A percentile compares a stretch with the other conserved stretches of the same genome.
phyloP scores from a whole-genome alignment of 2,329 filamentous ascomycete species.

The Fusarium oxysporum region DNA sequence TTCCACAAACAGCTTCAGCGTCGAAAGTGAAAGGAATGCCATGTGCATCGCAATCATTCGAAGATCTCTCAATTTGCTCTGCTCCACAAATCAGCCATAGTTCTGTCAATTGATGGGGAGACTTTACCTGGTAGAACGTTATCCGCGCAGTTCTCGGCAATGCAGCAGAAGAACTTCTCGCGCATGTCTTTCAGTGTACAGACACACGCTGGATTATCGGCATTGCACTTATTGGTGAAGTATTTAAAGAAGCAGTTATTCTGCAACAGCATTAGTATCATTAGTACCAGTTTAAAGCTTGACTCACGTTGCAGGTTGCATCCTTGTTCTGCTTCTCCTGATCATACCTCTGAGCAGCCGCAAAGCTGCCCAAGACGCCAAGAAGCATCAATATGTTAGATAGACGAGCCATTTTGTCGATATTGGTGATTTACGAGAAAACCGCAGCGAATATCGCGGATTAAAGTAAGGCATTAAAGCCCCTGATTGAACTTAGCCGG shows the following conservation, averaged over 20 bases:
- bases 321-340: conserved; percentile 9
- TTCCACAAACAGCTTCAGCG: conserved; percentile 5
- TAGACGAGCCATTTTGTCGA: background rate
- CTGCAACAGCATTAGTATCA: background rate
- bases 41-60: background rate
- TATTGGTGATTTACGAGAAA: no score
- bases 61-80: conserved; percentile 3
- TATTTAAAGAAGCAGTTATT: conserved; percentile 10
- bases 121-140: background rate
- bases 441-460: background rate
- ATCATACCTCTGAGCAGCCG: background rate
- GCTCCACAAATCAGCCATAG: background rate
- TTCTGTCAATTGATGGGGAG: background rate
- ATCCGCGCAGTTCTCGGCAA: background rate
- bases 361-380: background rate
- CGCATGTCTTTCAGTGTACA: conserved; percentile 5
- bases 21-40: background rate
- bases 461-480: background rate
- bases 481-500: background rate
- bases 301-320: background rate
- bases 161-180: conserved; percentile 10
- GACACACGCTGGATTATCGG: conserved; percentile 1
- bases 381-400: background rate
- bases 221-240: conserved; percentile 16
- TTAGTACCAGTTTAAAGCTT: fast-evolving